Evolutionary conservation across 768 basidiomycete species (phyloP), one percentile per base, ranked within the genome.

Genomic region (Neoboletus magnificus): DNA sequence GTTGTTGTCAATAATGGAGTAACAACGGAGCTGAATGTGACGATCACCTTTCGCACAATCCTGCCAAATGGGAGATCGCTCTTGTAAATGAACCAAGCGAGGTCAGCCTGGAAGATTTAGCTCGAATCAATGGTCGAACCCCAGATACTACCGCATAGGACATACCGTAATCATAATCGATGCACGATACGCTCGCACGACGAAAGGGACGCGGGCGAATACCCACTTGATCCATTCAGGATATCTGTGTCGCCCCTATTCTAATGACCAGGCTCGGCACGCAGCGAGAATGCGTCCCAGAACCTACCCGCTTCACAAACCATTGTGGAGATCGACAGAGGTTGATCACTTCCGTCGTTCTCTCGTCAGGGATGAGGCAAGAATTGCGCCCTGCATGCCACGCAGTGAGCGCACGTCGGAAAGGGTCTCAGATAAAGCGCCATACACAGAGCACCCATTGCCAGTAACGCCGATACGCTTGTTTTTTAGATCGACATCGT

Each of bases 401-500:
- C 44, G 48, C 42, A 37, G 39, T 47, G 43, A 50, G 46, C 43
- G 45, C 52, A 48, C 43, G 45, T 53, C 48, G 39, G 27, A 33
- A 18, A 47, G 53, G 58, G 55, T 40, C 39, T 23, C 44, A 5
- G 58, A 25, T 48, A 44, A 59, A 57, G 25, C 43, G 35, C 73
- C 77, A 61, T 62, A 83, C 77, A 77, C 83, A 40, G 81, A 82
- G 57, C 79, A 84, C 4, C 83, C 85, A 62, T 85, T 85, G 37
- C 84, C 85, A 62, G 86, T 79, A 15, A 86, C 79, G 1, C 80
- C 84, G 8, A 87, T 76, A 27, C 74, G 71, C 67, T 83, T 84
- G 2, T 78, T 79, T 54, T 70, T 70, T 52, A 86, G 63, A 42
- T 74, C 64, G 18, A 85, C 75, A 60, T 80, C 80, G 47, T 82